These are phyloP conservation scores for Arachis monticola DNA, from an alignment of 331 rosid genomes.

Conservation along the genomic window DNA sequence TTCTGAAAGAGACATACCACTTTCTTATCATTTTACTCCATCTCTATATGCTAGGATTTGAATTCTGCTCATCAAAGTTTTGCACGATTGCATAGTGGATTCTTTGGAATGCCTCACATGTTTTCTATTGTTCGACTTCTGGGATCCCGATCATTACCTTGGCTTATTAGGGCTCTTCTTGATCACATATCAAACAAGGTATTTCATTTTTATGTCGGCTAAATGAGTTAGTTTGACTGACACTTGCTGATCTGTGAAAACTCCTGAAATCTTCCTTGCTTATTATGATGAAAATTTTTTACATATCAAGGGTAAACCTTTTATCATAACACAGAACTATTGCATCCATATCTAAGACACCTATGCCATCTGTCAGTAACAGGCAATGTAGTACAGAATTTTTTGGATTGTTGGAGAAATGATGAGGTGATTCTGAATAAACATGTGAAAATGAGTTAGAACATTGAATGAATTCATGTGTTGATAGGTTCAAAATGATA, in stretches of 20 bases:
- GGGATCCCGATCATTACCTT: slow-evolving; percentile 97
- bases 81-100: slow-evolving; percentile 94
- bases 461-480: slow-evolving; percentile 8
- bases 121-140: slow-evolving; percentile 78
- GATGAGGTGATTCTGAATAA: not conserved
- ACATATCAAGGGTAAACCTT: not conserved
- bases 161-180: slow-evolving; percentile 95
- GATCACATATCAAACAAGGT: slow-evolving; percentile 99
- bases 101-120: slow-evolving; percentile 96
- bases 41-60: slow-evolving; percentile 63
- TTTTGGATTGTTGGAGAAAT: slow-evolving; percentile 7
- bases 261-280: slow-evolving; percentile 21
- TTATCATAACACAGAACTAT: not conserved
- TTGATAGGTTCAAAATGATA: not conserved
- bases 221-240: slow-evolving; percentile 26
- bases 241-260: slow-evolving; percentile 12
- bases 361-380: not conserved
- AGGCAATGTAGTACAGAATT: slow-evolving; percentile 10
- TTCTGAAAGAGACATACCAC: not conserved
- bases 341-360: slow-evolving; percentile 19
- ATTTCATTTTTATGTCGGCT: slow-evolving; percentile 28
- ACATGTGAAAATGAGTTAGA: slow-evolving; percentile 5
- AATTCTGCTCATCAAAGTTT: slow-evolving; percentile 98
- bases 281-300: not conserved
- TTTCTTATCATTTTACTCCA: slow-evolving; percentile 19